Evolutionary conservation across 768 basidiomycete species (phyloP).

Genomic region (Myochromella boudieri): DNA sequence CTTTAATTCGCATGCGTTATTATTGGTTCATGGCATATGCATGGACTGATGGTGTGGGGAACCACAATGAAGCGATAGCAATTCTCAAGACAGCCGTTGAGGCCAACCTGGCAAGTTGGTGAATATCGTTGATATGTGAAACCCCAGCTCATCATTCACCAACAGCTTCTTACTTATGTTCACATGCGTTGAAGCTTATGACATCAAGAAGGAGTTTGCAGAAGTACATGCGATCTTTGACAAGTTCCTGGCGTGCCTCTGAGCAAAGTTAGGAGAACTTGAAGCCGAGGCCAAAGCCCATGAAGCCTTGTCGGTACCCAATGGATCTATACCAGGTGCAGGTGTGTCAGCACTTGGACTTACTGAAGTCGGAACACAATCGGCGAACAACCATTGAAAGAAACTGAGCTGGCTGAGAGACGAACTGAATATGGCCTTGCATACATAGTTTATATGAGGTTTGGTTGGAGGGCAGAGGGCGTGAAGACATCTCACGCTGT

Average conservation of each 20-base stretch:
- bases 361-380: conserved; percentile 3
- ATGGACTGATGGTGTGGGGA: conserved; percentile 75
- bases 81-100: conserved; percentile 83
- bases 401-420: conserved; percentile 55
- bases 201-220: conserved; percentile 53
- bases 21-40: conserved; percentile 95
- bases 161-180: conserved; percentile 86
- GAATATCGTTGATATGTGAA: background rate
- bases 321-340: conserved; percentile 4
- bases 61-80: conserved; percentile 77
- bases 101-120: conserved; percentile 80
- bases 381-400: conserved; percentile 36
- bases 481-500: conserved; percentile 74
- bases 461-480: conserved; percentile 84
- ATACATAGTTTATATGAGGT: conserved; percentile 92
- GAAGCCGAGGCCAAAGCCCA: conserved; percentile 43
- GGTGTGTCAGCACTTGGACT: conserved; percentile 7
- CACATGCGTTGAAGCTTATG: conserved; percentile 76
- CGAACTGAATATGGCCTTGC: conserved; percentile 75
- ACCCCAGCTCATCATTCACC: background rate
- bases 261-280: conserved; percentile 59
- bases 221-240: conserved; percentile 76
- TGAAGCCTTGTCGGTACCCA: conserved; percentile 27
- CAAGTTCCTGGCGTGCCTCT: conserved; percentile 66
- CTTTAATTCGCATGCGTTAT: conserved; percentile 88